Percentiles rank a stretch among this genome's conserved stretches.
These are phyloP conservation scores for Neophaeococcomyces mojaviensis DNA, from an alignment of 2,329 filamentous ascomycete species.

Conservation along the genomic window DNA sequence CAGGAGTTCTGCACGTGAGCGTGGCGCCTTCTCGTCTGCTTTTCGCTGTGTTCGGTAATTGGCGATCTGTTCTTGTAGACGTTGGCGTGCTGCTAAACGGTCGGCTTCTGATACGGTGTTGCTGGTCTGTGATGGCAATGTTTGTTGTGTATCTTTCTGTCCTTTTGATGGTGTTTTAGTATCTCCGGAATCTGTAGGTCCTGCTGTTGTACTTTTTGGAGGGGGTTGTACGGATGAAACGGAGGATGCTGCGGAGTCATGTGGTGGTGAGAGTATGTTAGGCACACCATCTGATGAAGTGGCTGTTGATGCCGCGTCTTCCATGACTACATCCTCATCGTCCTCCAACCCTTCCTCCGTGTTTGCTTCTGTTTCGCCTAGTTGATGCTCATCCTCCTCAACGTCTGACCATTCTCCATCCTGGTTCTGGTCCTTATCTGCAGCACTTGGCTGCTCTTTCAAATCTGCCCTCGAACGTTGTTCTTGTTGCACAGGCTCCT, in stretches of 20 bases:
- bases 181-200: slow-evolving; percentile 17
- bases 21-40: slow-evolving; percentile 75
- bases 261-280: slow-evolving; percentile 28
- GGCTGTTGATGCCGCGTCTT: slow-evolving; percentile 28
- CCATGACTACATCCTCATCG: slow-evolving; percentile 19
- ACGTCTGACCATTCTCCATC: slow-evolving; percentile 35
- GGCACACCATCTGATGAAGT: slow-evolving; percentile 37
- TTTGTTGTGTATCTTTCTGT: slow-evolving; percentile 17
- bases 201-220: slow-evolving; percentile 1
- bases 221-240: slow-evolving; percentile 56
- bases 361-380: slow-evolving; percentile 23
- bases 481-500: slow-evolving; percentile 10
- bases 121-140: slow-evolving; percentile 34
- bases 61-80: slow-evolving; percentile 76
- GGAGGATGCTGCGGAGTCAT: slow-evolving; percentile 53
- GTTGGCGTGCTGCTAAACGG: slow-evolving; percentile 52
- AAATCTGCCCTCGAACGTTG: slow-evolving; percentile 9
- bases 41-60: slow-evolving; percentile 78
- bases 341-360: neutral
- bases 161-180: slow-evolving; percentile 8
- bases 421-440: slow-evolving; percentile 25
- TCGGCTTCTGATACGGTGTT: slow-evolving; percentile 57
- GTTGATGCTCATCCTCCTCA: slow-evolving; percentile 11
- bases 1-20: slow-evolving; percentile 84
- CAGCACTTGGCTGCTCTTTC: slow-evolving; percentile 9